Conservation (phyloP, 345 rosid species). For the Acer campestre region DNA sequence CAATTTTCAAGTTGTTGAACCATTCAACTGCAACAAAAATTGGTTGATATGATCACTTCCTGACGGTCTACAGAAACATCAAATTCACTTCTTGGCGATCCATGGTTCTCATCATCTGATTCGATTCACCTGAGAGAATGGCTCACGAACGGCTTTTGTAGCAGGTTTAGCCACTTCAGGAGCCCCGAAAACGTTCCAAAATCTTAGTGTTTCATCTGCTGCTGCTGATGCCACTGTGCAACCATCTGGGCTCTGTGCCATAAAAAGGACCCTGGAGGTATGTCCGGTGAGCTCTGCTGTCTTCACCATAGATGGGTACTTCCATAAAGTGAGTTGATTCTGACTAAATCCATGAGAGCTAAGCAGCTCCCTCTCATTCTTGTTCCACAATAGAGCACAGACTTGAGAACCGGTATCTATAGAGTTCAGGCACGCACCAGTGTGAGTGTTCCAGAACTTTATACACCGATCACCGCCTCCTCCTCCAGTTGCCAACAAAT, state of each 20-base stretch:
- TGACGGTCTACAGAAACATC: too few species aligned
- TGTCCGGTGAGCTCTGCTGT: conserved; percentile 50
- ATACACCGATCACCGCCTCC: conserved; percentile 54
- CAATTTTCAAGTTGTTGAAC: too few species aligned
- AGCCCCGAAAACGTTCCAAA: conserved; percentile 68
- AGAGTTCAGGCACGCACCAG: conserved; percentile 56
- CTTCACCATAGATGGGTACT: conserved; percentile 57
- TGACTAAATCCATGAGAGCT: conserved; percentile 55
- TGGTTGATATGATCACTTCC: too few species aligned
- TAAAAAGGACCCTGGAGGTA: conserved; percentile 53
- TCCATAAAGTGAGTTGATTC: conserved; percentile 54
- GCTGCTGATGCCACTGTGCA: conserved; percentile 72
- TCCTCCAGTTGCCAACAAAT: conserved; percentile 57
- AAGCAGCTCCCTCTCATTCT: conserved; percentile 52
- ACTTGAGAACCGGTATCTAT: conserved; percentile 55
- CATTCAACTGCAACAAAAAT: too few species aligned
- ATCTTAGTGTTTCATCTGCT: conserved; percentile 60
- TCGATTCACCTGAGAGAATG: conserved; percentile 48
- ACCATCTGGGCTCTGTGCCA: conserved; percentile 70
- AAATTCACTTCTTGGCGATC: too few species aligned
- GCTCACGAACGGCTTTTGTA: conserved; percentile 47
- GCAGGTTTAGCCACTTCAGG: conserved; percentile 56
- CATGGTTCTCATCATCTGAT: conserved; percentile 37
- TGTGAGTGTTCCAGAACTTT: conserved; percentile 55
- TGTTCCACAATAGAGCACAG: conserved; percentile 54